These are phyloP conservation scores for Phanerochaete carnosa DNA, from an alignment of 768 basidiomycete species.

Conservation along the genomic window DNA sequence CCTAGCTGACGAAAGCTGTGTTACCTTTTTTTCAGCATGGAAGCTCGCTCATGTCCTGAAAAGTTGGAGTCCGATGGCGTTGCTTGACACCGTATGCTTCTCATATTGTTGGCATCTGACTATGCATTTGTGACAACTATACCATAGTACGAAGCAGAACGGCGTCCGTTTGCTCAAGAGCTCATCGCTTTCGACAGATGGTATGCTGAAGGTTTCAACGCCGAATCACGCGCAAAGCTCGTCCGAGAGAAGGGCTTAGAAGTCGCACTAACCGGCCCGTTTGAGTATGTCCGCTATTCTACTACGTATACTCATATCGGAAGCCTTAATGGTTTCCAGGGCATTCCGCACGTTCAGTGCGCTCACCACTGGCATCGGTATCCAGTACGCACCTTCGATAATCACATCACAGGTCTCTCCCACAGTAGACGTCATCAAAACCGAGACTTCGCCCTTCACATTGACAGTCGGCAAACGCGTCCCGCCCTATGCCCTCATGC, in stretches of 20 bases:
- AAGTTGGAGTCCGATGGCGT: slow-evolving; percentile 45
- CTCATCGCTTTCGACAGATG: slow-evolving; percentile 70
- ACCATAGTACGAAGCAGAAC: slow-evolving; percentile 62
- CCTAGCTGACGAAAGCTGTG: neutral
- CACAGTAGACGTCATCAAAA: slow-evolving; percentile 7
- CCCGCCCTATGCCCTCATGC: slow-evolving; percentile 44
- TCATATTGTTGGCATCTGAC: neutral
- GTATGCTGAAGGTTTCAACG: slow-evolving; percentile 53
- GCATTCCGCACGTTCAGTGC: slow-evolving; percentile 51
- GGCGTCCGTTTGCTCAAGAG: slow-evolving; percentile 66
- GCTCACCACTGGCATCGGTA: slow-evolving; percentile 53
- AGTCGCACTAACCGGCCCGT: slow-evolving; percentile 46
- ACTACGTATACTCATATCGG: neutral
- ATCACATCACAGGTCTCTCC: slow-evolving; percentile 34
- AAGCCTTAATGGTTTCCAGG: slow-evolving; percentile 22
- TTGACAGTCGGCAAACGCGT: slow-evolving; percentile 52
- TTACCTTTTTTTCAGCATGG: neutral
- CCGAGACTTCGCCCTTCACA: slow-evolving; percentile 37
- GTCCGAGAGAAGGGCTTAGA: slow-evolving; percentile 29
- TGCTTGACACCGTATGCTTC: slow-evolving; percentile 49
- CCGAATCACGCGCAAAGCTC: slow-evolving; percentile 28
- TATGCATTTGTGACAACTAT: neutral
- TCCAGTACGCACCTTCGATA: slow-evolving; percentile 47
- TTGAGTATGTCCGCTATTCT: slow-evolving; percentile 29
- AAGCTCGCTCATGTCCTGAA: slow-evolving; percentile 51